phyloP scores from a whole-genome alignment of 2,329 filamentous ascomycete genomes.

The Botryotinia globosa region DNA sequence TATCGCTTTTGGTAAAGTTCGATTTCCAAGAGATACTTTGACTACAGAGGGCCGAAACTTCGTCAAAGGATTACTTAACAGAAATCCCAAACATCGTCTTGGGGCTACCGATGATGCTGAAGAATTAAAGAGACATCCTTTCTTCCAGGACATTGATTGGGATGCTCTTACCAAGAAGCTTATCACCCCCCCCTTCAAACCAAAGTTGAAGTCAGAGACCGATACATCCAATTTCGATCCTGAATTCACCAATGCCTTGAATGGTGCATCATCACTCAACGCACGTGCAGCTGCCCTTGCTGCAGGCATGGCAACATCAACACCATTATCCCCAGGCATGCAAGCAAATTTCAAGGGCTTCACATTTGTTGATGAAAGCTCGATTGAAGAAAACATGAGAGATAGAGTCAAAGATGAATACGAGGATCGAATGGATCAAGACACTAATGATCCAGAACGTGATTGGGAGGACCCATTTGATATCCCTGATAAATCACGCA shows the following conservation, averaged over 20 bases:
- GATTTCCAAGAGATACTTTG: constrained; percentile 91
- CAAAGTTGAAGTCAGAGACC: constrained; percentile 90
- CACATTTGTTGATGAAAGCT: constrained; percentile 97
- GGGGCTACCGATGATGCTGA: constrained; percentile 89
- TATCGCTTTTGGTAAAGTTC: constrained; percentile 97
- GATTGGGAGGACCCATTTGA: constrained; percentile 44
- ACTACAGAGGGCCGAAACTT: constrained; percentile 96
- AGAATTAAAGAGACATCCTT: constrained; percentile 89
- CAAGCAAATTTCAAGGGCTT: constrained; percentile 99
- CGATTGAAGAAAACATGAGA: constrained; percentile 80
- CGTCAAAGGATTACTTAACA: constrained; percentile 93
- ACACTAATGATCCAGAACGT: constrained; percentile 46
- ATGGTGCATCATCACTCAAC: constrained; percentile 83
- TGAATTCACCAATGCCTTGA: constrained; percentile 93
- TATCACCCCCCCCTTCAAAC: constrained; percentile 95
- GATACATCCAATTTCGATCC: constrained; percentile 99
- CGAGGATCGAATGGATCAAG: constrained; percentile 59
- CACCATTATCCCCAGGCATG: constrained; percentile 88
- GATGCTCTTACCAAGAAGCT: constrained; percentile 82
- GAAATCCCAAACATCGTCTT: constrained; percentile 92
- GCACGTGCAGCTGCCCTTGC: constrained; percentile 85
- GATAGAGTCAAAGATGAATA: constrained; percentile 50
- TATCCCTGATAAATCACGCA: constrained; percentile 43
- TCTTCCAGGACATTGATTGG: constrained; percentile 96
- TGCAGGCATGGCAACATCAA: constrained; percentile 81